A percentile compares a stretch with the other conserved stretches of the same genome.
These are phyloP conservation scores for Diacronema lutheri DNA, from an alignment of 78 protist genomes.

Conservation along the genomic window DNA sequence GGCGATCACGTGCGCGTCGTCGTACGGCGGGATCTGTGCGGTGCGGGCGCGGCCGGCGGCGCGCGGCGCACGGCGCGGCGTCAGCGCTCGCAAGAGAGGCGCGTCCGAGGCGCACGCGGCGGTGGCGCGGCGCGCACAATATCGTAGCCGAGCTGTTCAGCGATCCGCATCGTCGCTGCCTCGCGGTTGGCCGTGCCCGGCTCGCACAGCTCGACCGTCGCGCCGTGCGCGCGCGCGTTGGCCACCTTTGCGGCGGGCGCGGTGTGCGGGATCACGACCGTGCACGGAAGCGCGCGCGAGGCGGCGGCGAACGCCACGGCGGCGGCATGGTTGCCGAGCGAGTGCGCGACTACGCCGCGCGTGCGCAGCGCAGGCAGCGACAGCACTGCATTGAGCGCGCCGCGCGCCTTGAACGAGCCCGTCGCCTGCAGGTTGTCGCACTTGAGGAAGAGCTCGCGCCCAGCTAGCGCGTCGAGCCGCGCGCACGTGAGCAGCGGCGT, in stretches of 20 bases:
- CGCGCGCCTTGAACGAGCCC: slow-evolving; percentile 79
- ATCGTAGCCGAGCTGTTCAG: neutral
- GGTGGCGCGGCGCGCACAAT: too few species aligned
- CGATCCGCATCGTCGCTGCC: neutral
- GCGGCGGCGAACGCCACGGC: slow-evolving; percentile 72
- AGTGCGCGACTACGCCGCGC: neutral
- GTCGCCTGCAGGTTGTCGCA: slow-evolving; percentile 65
- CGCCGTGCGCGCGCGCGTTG: slow-evolving; percentile 32
- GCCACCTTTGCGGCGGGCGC: slow-evolving; percentile 58
- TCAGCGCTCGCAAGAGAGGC: too few species aligned
- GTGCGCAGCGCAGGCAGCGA: neutral
- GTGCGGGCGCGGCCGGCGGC: slow-evolving; percentile 24
- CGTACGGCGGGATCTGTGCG: slow-evolving; percentile 65
- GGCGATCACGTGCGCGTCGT: slow-evolving; percentile 62
- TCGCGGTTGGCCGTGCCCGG: slow-evolving; percentile 64
- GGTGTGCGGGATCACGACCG: slow-evolving; percentile 61
- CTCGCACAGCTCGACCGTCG: slow-evolving; percentile 23
- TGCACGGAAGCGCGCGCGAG: slow-evolving; percentile 34
- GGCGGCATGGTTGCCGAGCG: slow-evolving; percentile 76
- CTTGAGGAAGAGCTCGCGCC: slow-evolving; percentile 48
- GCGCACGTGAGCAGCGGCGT: slow-evolving; percentile 52
- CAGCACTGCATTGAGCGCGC: slow-evolving; percentile 63
- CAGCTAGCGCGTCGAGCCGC: slow-evolving; percentile 51
- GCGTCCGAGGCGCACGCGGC: too few species aligned
- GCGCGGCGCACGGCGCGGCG: too few species aligned